A percentile compares a stretch with the other conserved stretches of the same genome.
phyloP scores from a whole-genome alignment of 2,329 filamentous ascomycete genomes.

The Aspergillus floridensis region DNA sequence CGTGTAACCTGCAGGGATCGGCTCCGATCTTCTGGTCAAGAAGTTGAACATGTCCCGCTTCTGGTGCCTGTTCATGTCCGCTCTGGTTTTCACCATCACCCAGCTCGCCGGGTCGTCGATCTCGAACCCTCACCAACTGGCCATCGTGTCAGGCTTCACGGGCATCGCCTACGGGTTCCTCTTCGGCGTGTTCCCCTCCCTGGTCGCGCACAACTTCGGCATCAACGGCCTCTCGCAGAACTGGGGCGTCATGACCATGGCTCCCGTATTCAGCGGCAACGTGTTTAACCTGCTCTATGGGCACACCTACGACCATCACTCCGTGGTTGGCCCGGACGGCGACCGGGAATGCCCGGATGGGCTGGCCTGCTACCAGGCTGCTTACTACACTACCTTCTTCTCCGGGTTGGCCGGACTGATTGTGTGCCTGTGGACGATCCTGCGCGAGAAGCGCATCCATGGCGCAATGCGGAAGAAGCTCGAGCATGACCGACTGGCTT shows the following conservation, averaged over 20 bases:
- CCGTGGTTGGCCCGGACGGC: conserved; percentile 64
- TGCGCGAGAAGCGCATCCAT: conserved; percentile 38
- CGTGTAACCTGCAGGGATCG: conserved; percentile 60
- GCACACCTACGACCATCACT: conserved; percentile 76
- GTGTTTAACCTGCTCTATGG: conserved; percentile 93
- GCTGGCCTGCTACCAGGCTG: conserved; percentile 72
- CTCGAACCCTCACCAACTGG: conserved; percentile 72
- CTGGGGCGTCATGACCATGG: conserved; percentile 92
- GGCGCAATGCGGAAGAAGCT: conserved; percentile 25
- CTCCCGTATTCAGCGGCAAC: conserved; percentile 83
- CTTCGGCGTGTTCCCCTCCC: conserved; percentile 89
- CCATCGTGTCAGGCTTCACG: conserved; percentile 75
- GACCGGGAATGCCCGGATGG: conserved; percentile 75
- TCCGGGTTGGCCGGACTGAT: conserved; percentile 67
- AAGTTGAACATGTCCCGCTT: conserved; percentile 74
- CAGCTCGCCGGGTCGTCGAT: conserved; percentile 75
- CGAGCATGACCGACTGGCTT: conserved; percentile 35
- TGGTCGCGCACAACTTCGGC: conserved; percentile 87
- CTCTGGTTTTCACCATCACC: conserved; percentile 72
- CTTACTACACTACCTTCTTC: conserved; percentile 75
- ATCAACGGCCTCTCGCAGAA: conserved; percentile 87
- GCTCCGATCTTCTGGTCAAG: conserved; percentile 86
- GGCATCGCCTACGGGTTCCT: conserved; percentile 90
- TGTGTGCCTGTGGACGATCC: conserved; percentile 61
- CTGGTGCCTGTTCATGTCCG: conserved; percentile 83